Conservation (phyloP, 345 rosid genomes). For the Gossypioides kirkii region DNA sequence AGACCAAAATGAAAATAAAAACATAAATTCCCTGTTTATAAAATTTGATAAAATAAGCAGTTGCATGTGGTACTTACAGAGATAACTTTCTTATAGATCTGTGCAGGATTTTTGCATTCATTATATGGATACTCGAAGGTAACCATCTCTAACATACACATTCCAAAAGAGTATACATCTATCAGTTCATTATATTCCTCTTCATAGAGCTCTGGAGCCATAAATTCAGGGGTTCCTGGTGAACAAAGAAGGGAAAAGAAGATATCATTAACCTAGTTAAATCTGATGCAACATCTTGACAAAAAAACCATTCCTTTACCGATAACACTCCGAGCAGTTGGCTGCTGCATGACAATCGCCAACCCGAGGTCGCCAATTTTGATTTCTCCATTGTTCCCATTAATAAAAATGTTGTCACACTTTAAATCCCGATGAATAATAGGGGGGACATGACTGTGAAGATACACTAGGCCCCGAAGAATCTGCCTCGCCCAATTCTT, state of each 20-base stretch:
- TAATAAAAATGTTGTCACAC: conserved; percentile 63
- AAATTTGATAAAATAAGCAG: background rate
- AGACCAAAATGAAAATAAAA: background rate
- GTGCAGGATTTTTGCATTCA: conserved; percentile 70
- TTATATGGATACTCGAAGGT: conserved; percentile 63
- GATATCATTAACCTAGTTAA: background rate
- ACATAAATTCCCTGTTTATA: background rate
- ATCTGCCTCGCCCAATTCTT: conserved; percentile 64
- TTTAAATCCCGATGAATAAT: conserved; percentile 61
- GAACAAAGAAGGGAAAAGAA: background rate
- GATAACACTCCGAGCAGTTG: conserved; percentile 61
- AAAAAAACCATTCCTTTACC: conserved; percentile 25
- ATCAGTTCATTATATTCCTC: conserved; percentile 73
- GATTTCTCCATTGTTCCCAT: conserved; percentile 63
- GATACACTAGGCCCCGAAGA: conserved; percentile 49
- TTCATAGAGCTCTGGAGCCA: conserved; percentile 76
- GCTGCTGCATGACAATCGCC: conserved; percentile 59
- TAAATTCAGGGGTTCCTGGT: conserved; percentile 66
- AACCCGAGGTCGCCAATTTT: conserved; percentile 74
- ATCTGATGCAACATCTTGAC: background rate
- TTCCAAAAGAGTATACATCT: conserved; percentile 61
- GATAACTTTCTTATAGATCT: conserved; percentile 61
- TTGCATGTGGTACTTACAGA: conserved; percentile 32
- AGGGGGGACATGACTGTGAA: conserved; percentile 53
- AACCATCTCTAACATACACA: conserved; percentile 76